Evolutionary conservation across 331 rosid genomes (phyloP).

Genomic region (Pyrus hybrid): DNA sequence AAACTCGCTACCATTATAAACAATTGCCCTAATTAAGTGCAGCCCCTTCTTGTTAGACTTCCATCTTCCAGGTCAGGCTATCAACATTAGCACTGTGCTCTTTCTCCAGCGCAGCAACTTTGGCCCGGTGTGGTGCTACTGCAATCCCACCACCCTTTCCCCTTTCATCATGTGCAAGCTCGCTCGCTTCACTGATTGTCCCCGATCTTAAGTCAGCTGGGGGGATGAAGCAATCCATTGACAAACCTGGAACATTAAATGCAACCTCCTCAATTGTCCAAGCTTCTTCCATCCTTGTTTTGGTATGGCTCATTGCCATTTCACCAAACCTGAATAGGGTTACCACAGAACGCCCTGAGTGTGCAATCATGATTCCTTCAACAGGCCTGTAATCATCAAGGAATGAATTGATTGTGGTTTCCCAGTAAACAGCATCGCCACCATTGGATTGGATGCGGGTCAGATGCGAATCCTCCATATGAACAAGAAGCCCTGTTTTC

Average conservation of each 20-base stretch:
- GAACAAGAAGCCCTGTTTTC: slow-evolving; percentile 88
- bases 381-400: slow-evolving; percentile 88
- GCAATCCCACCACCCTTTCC: slow-evolving; percentile 50
- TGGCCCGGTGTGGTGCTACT: slow-evolving; percentile 46
- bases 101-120: slow-evolving; percentile 82
- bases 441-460: slow-evolving; percentile 91
- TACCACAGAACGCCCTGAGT: slow-evolving; percentile 90
- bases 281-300: slow-evolving; percentile 99
- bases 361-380: slow-evolving; percentile 99
- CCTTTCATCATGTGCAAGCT: slow-evolving; percentile 74
- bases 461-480: slow-evolving; percentile 95
- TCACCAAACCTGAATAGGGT: slow-evolving; percentile 96
- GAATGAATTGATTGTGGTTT: slow-evolving; percentile 90
- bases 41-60: slow-evolving; percentile 34
- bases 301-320: slow-evolving; percentile 97
- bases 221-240: slow-evolving; percentile 93
- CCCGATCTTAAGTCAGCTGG: slow-evolving; percentile 86
- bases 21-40: slow-evolving; percentile 56
- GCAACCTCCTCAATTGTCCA: slow-evolving; percentile 99
- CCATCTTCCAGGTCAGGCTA: slow-evolving; percentile 77
- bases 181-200: slow-evolving; percentile 63
- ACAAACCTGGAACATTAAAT: slow-evolving; percentile 83
- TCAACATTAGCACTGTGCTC: slow-evolving; percentile 39
- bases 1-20: slow-evolving; percentile 65
- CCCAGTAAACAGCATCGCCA: slow-evolving; percentile 96